Conservation (phyloP, 106 monocot species). For the Dendrobium officinale region DNA sequence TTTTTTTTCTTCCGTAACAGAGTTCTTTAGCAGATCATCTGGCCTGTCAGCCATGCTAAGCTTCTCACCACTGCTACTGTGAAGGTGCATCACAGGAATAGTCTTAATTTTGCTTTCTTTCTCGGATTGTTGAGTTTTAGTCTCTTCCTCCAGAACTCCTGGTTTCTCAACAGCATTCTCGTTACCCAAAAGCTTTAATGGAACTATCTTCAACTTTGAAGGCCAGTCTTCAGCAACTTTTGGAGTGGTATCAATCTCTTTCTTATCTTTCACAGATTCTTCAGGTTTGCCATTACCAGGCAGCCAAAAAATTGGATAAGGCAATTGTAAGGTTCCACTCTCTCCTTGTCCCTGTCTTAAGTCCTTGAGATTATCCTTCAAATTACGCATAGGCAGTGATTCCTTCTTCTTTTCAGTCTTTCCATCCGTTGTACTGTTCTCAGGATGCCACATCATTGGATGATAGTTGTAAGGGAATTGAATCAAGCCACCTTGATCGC, state of each 20-base stretch:
- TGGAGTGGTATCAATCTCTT: slow-evolving; percentile 12
- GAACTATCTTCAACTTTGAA: slow-evolving; percentile 30
- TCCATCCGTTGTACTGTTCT: not conserved
- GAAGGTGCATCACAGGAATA: slow-evolving; percentile 23
- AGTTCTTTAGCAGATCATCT: not conserved
- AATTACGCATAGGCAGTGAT: not conserved
- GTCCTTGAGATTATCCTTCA: slow-evolving; percentile 4
- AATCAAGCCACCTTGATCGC: not conserved
- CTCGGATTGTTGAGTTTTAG: not conserved
- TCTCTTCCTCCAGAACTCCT: not conserved
- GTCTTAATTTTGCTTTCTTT: slow-evolving; percentile 18
- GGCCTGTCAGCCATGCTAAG: not conserved
- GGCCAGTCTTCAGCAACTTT: slow-evolving; percentile 19
- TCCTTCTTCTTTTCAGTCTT: not conserved
- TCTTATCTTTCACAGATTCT: slow-evolving; percentile 16
- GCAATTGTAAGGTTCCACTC: slow-evolving; percentile 1
- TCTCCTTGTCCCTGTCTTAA: slow-evolving; percentile 9
- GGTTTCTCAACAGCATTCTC: slow-evolving; percentile 17
- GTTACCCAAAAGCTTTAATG: slow-evolving; percentile 30
- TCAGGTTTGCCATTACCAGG: slow-evolving; percentile 18
- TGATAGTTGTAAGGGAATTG: slow-evolving; percentile 17
- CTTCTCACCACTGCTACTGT: slow-evolving; percentile 9
- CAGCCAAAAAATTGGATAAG: slow-evolving; percentile 31
- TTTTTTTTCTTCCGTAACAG: not conserved
- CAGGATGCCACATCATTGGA: slow-evolving; percentile 23